Base-by-base conservation (phyloP, 768 basidiomycete species). In the Hirschioporus abietinus region DNA sequence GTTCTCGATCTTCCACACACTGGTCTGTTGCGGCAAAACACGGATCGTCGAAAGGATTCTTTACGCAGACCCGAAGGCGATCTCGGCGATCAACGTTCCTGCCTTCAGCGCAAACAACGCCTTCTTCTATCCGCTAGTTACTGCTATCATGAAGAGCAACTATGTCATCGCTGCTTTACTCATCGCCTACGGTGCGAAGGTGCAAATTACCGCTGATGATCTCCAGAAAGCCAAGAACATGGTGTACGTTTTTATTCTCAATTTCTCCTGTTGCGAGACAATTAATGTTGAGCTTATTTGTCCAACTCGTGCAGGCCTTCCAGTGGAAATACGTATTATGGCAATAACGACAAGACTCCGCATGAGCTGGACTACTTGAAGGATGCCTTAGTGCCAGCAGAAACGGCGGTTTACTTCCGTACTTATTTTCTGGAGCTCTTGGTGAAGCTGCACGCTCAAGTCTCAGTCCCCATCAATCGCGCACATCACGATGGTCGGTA, bases 1-100 rank as follows among this genome's bases (percentile, higher is more conserved):
- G 25, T 63, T 72, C 59, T 74, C 78, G 1, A 70, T 75, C 27
- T 74, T 79, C 68, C 78, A 78, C 67, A 71, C 70, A 24, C 42
- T 76, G 10, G 75, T 77, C 15, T 63, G 66, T 23, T 35, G 68
- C 5, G 25, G 65, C 25, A 74, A 72, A 52, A 68, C 73, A 8
- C 63, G 68, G n/a, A 67, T 78, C 24, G 69, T 76, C 1, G 66
- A 69, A 7, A 69, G 74, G 0, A 66, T 78, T 24, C 71, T 78
- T 23, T 60, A 66, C 7, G 25, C 63, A 25, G 77, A 78, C 66
- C 72, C 73, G 5, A 77, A 71, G 57, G 73, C 76, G 12, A 77
- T 72, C 66, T 68, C 70, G 9, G 75, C 76, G 18, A 62, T 77
- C 23, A 66, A 75, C 60, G 68, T 74, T 24, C 72, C 77, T 36